These are phyloP conservation scores for Chlamydomonas eustigma DNA, from an alignment of 139 green algal genomes.

Conservation along the genomic window DNA sequence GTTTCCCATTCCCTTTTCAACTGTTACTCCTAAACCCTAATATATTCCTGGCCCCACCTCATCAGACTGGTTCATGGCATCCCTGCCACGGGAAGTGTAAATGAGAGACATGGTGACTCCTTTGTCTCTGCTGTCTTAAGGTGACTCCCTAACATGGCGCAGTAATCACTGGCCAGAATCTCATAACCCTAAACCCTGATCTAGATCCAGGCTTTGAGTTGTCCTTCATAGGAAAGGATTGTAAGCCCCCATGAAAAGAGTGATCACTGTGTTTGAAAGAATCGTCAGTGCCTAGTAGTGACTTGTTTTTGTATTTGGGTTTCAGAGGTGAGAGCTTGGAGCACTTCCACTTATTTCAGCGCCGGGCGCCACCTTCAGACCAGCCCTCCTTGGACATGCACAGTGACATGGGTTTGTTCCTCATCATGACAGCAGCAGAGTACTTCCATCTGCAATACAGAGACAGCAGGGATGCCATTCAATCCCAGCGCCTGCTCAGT, in stretches of 20 bases:
- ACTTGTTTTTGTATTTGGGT: too few species aligned
- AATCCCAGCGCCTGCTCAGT: not conserved
- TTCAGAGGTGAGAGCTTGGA: slow-evolving; percentile 12
- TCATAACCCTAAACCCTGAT: not conserved
- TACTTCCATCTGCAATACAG: slow-evolving; percentile 14
- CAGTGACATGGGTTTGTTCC: slow-evolving; percentile 30
- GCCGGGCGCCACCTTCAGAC: not conserved
- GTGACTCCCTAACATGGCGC: too few species aligned
- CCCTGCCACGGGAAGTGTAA: not conserved
- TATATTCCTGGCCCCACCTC: not conserved
- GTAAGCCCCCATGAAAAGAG: too few species aligned
- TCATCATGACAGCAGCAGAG: slow-evolving; percentile 30
- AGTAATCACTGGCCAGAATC: too few species aligned
- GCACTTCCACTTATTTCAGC: slow-evolving; percentile 11
- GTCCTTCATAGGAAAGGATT: too few species aligned
- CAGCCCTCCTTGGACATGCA: slow-evolving; percentile 10
- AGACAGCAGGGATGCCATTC: not conserved
- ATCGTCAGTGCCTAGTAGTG: too few species aligned
- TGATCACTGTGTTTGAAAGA: too few species aligned
- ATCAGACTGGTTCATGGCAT: not conserved
- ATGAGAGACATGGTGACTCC: not conserved
- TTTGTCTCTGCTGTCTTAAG: not conserved
- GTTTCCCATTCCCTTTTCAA: too few species aligned
- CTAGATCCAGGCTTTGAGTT: not conserved
- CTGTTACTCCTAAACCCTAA: too few species aligned